Evolutionary conservation across 345 rosid genomes (phyloP), one percentile per base, ranked within the genome.

Genomic region (Cochlearia excelsa): DNA sequence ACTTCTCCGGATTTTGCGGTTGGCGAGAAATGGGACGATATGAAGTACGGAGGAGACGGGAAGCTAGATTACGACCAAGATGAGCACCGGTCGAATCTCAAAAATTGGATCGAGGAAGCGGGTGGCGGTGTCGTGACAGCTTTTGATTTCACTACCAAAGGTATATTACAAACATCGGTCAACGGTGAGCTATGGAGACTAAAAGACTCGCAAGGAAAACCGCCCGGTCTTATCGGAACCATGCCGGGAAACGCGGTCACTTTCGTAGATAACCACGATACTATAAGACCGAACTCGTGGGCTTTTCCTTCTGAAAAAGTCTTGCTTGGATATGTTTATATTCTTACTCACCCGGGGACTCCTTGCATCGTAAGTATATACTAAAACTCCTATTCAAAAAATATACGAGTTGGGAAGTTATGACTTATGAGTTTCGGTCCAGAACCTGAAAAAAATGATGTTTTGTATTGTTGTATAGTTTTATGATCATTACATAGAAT

Each of bases 141-240:
- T 10, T 88, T 88, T 61, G 98, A 92, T 75, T 88, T 92, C 70
- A 84, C 93, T 7, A 83, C 98, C 5, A 92, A 83, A 70, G 95
- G 95, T 48, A 77, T 88, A 10, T 88, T 92, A 53, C 86, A 86
- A 54, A 80, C 75, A 1, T 95, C 95, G 0, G 95, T 88, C 41
- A 49, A 75, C 61, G 98, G 95, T 45, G 86, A 83, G 75, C 58
- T 92, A 8, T 81, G 93, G 90, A 75, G 95, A 51, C 69, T 92
- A 58, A 86, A 65, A 48, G 95, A 84, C 70, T 67, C 86, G 0
- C 78, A 76, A 1, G 93, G 93, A 16, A 83, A 78, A 9, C 95
- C 98, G 1, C 81, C 95, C 0, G 90, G 98, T 60, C 30, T 92
- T 69, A 84, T 88, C 3, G 93, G 98, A 29, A 23, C 82, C 35